phyloP scores from a whole-genome alignment of 202 grass and related monocot genomes.

The Panicum virgatum region DNA sequence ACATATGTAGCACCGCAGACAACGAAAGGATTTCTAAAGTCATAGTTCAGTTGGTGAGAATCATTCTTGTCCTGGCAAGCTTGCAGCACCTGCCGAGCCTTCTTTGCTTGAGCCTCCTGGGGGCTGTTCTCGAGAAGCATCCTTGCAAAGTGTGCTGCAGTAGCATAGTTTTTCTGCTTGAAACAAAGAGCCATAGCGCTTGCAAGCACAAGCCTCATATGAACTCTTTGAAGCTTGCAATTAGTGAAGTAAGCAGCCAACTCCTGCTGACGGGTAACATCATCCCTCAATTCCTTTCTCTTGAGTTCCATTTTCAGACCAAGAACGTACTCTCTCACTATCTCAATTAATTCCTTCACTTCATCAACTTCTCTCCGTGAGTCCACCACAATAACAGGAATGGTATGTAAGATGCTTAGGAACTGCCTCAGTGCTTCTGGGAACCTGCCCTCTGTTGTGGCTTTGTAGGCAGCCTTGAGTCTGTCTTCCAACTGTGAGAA shows the following conservation, averaged over 20 bases:
- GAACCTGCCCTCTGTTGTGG: slow-evolving; percentile 88
- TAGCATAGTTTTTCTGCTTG: slow-evolving; percentile 69
- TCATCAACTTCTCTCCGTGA: slow-evolving; percentile 96
- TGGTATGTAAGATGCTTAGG: slow-evolving; percentile 79
- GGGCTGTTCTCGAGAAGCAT: slow-evolving; percentile 93
- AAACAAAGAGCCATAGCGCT: slow-evolving; percentile 86
- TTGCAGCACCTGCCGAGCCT: slow-evolving; percentile 77
- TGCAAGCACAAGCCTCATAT: slow-evolving; percentile 81
- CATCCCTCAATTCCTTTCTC: slow-evolving; percentile 81
- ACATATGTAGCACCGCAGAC: slow-evolving; percentile 83
- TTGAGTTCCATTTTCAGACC: slow-evolving; percentile 90
- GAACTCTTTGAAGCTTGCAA: slow-evolving; percentile 94
- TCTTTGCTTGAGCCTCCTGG: slow-evolving; percentile 71
- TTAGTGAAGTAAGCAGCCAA: slow-evolving; percentile 98
- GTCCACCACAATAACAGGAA: slow-evolving; percentile 87
- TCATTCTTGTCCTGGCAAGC: slow-evolving; percentile 60
- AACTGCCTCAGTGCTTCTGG: slow-evolving; percentile 85
- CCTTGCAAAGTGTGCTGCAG: slow-evolving; percentile 79
- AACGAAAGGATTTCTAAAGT: slow-evolving; percentile 95
- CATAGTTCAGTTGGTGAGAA: slow-evolving; percentile 71
- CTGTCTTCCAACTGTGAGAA: slow-evolving; percentile 95
- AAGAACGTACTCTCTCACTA: slow-evolving; percentile 84
- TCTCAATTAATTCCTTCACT: slow-evolving; percentile 93
- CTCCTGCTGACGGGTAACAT: slow-evolving; percentile 74
- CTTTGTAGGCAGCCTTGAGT: slow-evolving; percentile 86